Evolutionary conservation across 2,329 filamentous ascomycete genomes (phyloP).

Genomic region (Exophiala oligosperma): DNA sequence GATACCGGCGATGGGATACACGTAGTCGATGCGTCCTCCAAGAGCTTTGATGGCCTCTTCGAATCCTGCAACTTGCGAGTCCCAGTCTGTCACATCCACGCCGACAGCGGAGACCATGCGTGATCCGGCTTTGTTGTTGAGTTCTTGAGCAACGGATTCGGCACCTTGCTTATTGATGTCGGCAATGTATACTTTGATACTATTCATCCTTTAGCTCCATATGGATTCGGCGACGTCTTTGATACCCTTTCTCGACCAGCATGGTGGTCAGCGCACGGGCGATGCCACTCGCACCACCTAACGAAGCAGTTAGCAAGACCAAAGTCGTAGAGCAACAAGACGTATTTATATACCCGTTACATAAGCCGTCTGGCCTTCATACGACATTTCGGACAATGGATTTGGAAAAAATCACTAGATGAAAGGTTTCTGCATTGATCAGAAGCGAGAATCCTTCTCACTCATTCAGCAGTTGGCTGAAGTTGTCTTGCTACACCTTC

Average conservation of each 20-base stretch:
- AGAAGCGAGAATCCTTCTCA: not conserved
- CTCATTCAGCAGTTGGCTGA: too few relatives aligned
- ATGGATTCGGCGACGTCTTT: not conserved
- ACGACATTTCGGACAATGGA: not conserved
- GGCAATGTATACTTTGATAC: conserved; percentile 1
- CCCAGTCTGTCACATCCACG: conserved; percentile 17
- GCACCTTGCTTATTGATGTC: not conserved
- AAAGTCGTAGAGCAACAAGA: not conserved
- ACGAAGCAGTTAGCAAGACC: not conserved
- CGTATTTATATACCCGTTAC: not conserved
- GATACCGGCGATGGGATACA: conserved; percentile 43
- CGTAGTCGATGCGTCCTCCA: conserved; percentile 39
- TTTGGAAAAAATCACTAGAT: not conserved
- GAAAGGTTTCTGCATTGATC: not conserved
- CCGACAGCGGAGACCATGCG: not conserved
- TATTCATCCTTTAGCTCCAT: not conserved
- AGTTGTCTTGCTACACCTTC: too few relatives aligned
- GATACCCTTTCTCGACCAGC: not conserved
- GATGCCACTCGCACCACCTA: not conserved
- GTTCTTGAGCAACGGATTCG: not conserved
- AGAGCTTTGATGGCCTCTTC: conserved; percentile 32
- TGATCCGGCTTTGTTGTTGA: not conserved
- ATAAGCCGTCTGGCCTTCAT: not conserved
- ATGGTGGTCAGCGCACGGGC: not conserved
- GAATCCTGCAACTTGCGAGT: conserved; percentile 33